Evolutionary conservation across 1,139 yeast species (phyloP).

Genomic region (Scheffersomyces stambukii): DNA sequence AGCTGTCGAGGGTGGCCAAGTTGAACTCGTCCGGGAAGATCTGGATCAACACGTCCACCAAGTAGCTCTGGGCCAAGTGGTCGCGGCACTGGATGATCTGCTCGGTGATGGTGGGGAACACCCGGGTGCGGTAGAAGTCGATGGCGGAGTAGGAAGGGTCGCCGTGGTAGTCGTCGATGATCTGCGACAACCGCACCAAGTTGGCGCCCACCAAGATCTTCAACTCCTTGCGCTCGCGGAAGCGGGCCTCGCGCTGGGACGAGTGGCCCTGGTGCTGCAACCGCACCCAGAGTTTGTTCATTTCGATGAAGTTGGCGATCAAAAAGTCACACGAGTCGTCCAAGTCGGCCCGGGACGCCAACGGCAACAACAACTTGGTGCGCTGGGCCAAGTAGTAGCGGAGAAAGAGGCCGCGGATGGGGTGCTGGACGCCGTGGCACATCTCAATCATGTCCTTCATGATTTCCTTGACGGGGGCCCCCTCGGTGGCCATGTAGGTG

Average conservation of each 20-base stretch:
- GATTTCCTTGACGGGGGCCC: constrained; percentile 80
- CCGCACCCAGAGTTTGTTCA: constrained; percentile 97
- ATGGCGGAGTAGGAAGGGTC: constrained; percentile 29
- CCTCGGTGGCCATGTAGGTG: constrained; percentile 73
- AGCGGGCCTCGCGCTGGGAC: constrained; percentile 71
- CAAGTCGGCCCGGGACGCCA: constrained; percentile 41
- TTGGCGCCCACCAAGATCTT: constrained; percentile 92
- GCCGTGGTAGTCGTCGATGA: constrained; percentile 64
- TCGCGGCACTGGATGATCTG: constrained; percentile 93
- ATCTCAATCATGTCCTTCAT: constrained; percentile 96
- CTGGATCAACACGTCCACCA: constrained; percentile 84
- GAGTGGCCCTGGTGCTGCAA: constrained; percentile 95
- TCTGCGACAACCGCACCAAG: constrained; percentile 81
- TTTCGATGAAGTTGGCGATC: constrained; percentile 84
- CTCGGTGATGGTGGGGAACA: constrained; percentile 79
- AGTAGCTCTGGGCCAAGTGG: constrained; percentile 84
- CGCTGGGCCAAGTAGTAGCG: constrained; percentile 86
- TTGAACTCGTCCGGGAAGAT: constrained; percentile 95
- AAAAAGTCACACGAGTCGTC: constrained; percentile 70
- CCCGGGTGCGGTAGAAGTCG: constrained; percentile 53
- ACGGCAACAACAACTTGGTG: constrained; percentile 67
- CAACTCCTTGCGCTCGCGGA: constrained; percentile 78
- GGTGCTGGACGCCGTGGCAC: constrained; percentile 98
- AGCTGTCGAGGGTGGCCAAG: constrained; percentile 62
- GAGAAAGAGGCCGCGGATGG: constrained; percentile 82